Base-by-base conservation (phyloP, 805 yeast genomes). In the Saturnispora besseyi region DNA sequence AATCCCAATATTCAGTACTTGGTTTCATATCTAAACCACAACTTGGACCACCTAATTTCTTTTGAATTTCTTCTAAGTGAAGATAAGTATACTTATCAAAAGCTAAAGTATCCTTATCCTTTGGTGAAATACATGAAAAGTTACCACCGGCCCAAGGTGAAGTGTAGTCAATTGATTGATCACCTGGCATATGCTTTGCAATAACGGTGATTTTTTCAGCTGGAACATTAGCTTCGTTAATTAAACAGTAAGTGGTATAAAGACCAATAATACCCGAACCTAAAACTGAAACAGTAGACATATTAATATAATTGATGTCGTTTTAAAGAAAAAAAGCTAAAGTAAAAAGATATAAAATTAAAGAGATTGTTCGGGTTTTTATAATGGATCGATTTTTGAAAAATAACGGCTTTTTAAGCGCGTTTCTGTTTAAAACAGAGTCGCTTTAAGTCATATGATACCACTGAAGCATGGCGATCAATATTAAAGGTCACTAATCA, bases 121-220 rank as follows among this genome's bases (percentile, higher is more conserved):
- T 72, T 2, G 81, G 84, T 0, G 86, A 75, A 44, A 83, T 81
- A 53, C 77, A 70, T 3, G 81, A 74, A 58, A 78, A 78, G 59
- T 79, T 78, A 7, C 80, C 83, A 26, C 84, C 84, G 0, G 95
- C 95, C 77, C 84, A 83, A 0, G 95, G 95, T 0, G 90, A 83
- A 1, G 95, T 81, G 63, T 82, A 87, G 45, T 77, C 71, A 51
- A 77, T 77, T 4, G 88, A 79, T 55, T 79, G 83, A 59, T 87
- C 95, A 4, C 95, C 95, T 3, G 95, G 95, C 36, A 82, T 63
- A 57, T 74, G 76, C 59, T 83, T 77, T 7, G 87, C 91, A 18
- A 82, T 57, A 2, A 86, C 74, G 4, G 77, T 71, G 53, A 87
- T 75, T 5, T 75, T 65, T 1, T 60, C 49, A 1, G 75, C 70